Percentiles rank a stretch among this genome's conserved stretches.
These are phyloP conservation scores for Rhodamnia rubescens DNA, from an alignment of 345 rosid genomes.

Conservation along the genomic window DNA sequence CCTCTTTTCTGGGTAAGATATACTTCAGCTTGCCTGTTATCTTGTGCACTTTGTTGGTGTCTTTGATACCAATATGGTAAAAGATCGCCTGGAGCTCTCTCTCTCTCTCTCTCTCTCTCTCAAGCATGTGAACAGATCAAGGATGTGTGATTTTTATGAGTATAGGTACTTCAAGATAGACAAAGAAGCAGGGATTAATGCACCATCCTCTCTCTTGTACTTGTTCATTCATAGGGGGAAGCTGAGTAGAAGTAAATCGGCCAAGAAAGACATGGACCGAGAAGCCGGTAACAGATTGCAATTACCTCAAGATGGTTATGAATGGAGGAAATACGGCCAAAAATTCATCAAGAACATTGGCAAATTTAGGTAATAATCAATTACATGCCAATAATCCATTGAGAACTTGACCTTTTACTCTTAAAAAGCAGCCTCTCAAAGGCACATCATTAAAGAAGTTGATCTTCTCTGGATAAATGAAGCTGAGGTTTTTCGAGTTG, in stretches of 20 bases:
- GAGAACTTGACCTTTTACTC: neutral
- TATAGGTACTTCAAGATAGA: too few relatives aligned
- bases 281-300: conserved; percentile 6
- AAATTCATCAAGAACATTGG: conserved; percentile 25
- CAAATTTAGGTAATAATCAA: conserved; percentile 17
- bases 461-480: neutral
- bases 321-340: conserved; percentile 41
- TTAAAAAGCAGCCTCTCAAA: neutral
- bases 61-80: neutral
- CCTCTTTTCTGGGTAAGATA: neutral
- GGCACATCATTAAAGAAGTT: neutral
- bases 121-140: neutral
- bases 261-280: neutral
- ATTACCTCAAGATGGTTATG: conserved; percentile 27
- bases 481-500: neutral
- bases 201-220: neutral
- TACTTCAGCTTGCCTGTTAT: neutral
- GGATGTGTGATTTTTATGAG: too few relatives aligned
- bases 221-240: neutral
- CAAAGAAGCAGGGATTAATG: neutral
- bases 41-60: neutral
- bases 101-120: neutral
- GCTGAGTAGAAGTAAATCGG: neutral
- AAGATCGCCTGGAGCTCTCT: neutral
- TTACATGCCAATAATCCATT: neutral